These are phyloP conservation scores for Agaricus sinodeliciosus DNA, from an alignment of 768 basidiomycete species.

Conservation along the genomic window DNA sequence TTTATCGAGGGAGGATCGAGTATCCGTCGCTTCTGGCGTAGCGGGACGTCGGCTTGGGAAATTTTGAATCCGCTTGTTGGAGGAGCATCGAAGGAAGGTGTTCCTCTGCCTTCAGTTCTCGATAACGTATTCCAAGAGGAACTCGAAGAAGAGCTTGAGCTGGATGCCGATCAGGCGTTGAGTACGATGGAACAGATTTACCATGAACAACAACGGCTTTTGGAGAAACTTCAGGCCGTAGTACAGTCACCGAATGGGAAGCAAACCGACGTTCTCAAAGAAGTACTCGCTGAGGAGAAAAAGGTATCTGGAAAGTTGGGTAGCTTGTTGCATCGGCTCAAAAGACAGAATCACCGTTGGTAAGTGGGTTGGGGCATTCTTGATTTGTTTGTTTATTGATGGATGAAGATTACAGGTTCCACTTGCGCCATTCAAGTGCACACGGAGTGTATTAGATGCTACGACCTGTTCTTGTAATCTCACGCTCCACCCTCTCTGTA, in stretches of 20 bases:
- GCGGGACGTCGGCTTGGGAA: constrained; percentile 2
- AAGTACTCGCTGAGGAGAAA: constrained; percentile 5
- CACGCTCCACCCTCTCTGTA: no score
- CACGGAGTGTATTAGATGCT: background rate
- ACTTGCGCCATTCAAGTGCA: background rate
- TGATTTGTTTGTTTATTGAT: background rate
- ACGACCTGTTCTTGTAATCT: no score
- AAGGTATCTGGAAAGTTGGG: constrained; percentile 7
- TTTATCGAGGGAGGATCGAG: constrained; percentile 8
- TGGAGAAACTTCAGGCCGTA: constrained; percentile 4
- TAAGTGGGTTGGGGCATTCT: background rate
- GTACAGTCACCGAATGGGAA: background rate
- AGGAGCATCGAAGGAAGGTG: background rate
- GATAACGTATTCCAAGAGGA: constrained; percentile 8
- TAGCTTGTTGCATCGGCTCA: background rate
- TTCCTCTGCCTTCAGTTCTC: constrained; percentile 1
- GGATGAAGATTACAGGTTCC: background rate
- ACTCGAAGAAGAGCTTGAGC: constrained; percentile 3
- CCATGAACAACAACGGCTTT: background rate
- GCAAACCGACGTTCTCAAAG: background rate
- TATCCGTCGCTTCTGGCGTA: background rate
- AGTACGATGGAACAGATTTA: constrained; percentile 8
- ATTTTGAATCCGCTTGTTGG: constrained; percentile 6
- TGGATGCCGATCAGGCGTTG: constrained; percentile 5
- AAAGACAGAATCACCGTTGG: constrained; percentile 6